Evolutionary conservation across 768 basidiomycete genomes (phyloP).

Genomic region (Auricularia sp.): DNA sequence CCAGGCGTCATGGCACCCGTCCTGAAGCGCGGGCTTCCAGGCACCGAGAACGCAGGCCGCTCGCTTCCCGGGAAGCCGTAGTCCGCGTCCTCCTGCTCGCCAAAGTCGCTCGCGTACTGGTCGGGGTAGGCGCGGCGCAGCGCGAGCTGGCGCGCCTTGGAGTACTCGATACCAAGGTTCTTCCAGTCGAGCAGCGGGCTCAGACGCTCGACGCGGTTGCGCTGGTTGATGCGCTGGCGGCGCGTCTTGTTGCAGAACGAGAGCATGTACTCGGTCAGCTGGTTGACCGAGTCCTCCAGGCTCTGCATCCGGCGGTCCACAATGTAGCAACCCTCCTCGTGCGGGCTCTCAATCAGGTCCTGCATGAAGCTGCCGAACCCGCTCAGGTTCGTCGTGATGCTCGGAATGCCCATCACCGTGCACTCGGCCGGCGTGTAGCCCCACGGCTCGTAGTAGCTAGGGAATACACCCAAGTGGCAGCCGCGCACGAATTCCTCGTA

Average conservation of each 20-base stretch:
- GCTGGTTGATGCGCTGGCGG: conserved; percentile 97
- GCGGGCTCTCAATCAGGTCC: conserved; percentile 85
- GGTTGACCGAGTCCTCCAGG: conserved; percentile 83
- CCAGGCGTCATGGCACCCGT: conserved; percentile 84
- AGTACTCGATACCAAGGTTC: conserved; percentile 92
- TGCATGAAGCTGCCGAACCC: conserved; percentile 99
- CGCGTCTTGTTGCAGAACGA: conserved; percentile 71
- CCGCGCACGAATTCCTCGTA: conserved; percentile 99
- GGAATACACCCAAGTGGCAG: conserved; percentile 97
- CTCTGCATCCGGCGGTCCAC: conserved; percentile 84
- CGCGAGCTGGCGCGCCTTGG: conserved; percentile 87
- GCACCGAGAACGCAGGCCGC: conserved; percentile 63
- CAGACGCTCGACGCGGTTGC: conserved; percentile 92
- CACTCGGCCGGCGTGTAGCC: conserved; percentile 97
- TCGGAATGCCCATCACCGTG: conserved; percentile 99
- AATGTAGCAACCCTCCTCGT: conserved; percentile 93
- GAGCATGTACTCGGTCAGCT: conserved; percentile 69
- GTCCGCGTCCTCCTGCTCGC: conserved; percentile 42
- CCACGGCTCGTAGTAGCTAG: conserved; percentile 95
- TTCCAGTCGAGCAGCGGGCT: conserved; percentile 97
- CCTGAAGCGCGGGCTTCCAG: conserved; percentile 77
- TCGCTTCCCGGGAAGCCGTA: conserved; percentile 51
- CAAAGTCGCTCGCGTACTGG: conserved; percentile 59
- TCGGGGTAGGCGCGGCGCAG: conserved; percentile 92
- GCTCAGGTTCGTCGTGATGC: conserved; percentile 93